These are phyloP conservation scores for Coemansia sp. DNA, from an alignment of 192 early-diverging fungal genomes.

Conservation along the genomic window DNA sequence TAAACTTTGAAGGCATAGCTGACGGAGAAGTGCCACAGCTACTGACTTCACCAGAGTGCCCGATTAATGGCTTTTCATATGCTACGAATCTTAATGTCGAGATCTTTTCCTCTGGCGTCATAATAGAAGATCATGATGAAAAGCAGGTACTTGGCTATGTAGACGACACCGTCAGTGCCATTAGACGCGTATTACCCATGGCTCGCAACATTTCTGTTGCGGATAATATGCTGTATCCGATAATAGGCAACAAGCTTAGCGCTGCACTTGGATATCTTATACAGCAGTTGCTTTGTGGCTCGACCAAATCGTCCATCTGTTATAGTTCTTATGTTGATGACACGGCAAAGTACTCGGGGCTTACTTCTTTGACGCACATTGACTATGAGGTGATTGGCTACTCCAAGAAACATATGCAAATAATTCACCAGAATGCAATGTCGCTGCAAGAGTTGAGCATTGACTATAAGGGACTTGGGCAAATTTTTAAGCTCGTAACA, in stretches of 20 bases:
- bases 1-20: not conserved
- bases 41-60: not conserved
- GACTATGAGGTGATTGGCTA: not conserved
- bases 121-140: not conserved
- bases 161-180: not conserved
- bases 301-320: not conserved
- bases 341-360: not conserved
- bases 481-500: not conserved
- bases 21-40: not conserved
- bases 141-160: not conserved
- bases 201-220: not conserved
- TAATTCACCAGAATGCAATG: not conserved
- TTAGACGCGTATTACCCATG: not conserved
- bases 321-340: not conserved
- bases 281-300: not conserved
- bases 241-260: not conserved
- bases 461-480: not conserved
- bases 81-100: not conserved
- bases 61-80: not conserved
- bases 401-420: constrained; percentile 2
- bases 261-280: not conserved
- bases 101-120: not conserved
- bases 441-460: not conserved
- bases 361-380: not conserved
- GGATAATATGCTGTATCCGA: not conserved